Evolutionary conservation across 805 yeast species (phyloP), one percentile per base, ranked within the genome.

Genomic region (Candida manassasensis): DNA sequence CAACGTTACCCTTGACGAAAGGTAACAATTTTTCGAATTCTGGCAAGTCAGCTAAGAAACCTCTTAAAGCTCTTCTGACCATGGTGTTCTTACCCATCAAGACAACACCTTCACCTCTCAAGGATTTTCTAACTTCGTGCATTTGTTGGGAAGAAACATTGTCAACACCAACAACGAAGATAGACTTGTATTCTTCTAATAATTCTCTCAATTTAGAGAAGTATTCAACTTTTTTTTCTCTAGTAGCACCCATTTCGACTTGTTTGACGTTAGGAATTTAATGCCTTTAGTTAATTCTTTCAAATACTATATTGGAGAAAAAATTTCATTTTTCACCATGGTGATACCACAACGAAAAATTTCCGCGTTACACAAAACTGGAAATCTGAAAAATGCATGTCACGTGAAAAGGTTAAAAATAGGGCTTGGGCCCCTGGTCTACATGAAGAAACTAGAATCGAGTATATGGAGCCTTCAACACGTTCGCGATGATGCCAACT

Each of bases 81-180:
- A 93, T 90, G 81, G 99, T 93, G 96, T 93, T 93, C 85, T 93
- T 93, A 79, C 99, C 99, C 98, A 93, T 93, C 63, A 93, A 77
- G 55, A 93, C 89, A 55, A 85, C 93, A 63, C 93, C 98, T 44
- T 80, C 84, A 55, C 87, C 85, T 78, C 99, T 88, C 63, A 93
- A 82, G 52, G 87, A 73, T 80, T 84, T 88, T 84, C 99, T 88
- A 78, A 88, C 80, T 81, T 93, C 95, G 78, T 93, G 99, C 96
- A 93, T 89, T 78, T 93, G 98, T 80, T 93, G 98, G 57, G 99
- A 93, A 53, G 97, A 86, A 67, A 93, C 99, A 80, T 93, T 93
- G 79, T 93, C 99, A 59, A 93, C 97, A 75, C 97, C 97, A 67
- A 93, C 97, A 57, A 93, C 71, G 90, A 93, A 93, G 79, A 90